Base-by-base conservation (phyloP, 257 asterid species). In the Jaltomata sinuosa region DNA sequence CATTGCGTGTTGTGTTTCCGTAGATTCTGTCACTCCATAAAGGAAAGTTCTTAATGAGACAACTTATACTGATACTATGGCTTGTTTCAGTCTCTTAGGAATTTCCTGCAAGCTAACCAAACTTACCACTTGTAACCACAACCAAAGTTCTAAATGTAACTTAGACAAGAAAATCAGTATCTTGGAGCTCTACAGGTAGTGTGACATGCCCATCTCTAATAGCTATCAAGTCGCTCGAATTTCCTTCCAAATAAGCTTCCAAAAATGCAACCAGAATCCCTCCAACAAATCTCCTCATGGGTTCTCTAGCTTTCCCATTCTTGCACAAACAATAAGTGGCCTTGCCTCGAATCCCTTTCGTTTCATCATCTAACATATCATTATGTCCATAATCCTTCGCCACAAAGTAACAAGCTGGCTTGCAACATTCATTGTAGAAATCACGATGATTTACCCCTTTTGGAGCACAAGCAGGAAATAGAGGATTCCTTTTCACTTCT, bases 401-500 rank as follows among this genome's bases (percentile, higher is more conserved):
- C 67, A 94, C 97, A 79, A 93, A 92, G 57, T 96, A 89, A 84
- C 86, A 88, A 0, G 89, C 92, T 54, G 95, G 95, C 52, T 83
- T 83, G 7, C 84, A 62, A 49, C 99, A 94, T 85, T 95, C 99
- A 1, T 86, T 85, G 25, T 88, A 95, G 64, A 95, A 94, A 86
- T 95, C 92, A 82, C 85, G 88, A 84, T 93, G 98, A 36, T 96
- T 96, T 91, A 96, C 98, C 84, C 98, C 98, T 83, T 84, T 91
- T 1, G 99, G 99, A 0, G 98, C 99, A 83, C 97, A 94, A 0
- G 99, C 90, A 0, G 97, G 99, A 78, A 94, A 95, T 6, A 96
- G 62, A 6, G 92, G 88, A 83, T 94, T 96, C 84, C 21, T 91
- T 57, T 74, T 90, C 11, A 91, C 81, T 78, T 92, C 97, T 15